These are phyloP conservation scores for Sclerotinia borealis DNA, from an alignment of 2,329 filamentous ascomycete species.

Conservation along the genomic window DNA sequence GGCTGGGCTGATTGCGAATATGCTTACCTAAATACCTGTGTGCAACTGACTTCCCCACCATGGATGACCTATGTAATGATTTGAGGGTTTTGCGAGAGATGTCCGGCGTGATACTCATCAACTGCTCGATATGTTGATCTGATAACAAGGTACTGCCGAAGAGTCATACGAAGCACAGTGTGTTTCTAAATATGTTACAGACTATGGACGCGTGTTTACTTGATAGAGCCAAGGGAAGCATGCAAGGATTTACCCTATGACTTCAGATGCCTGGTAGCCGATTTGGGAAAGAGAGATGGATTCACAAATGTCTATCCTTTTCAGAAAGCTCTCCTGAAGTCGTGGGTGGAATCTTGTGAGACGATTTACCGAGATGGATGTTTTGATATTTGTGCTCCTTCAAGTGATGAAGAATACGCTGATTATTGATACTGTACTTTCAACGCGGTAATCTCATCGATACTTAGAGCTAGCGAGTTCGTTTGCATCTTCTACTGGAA, in stretches of 20 bases:
- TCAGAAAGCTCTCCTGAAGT: neutral
- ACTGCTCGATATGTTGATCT: neutral
- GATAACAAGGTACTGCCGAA: neutral
- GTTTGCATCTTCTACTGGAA: no score
- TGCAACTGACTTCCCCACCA: neutral
- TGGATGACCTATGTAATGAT: neutral
- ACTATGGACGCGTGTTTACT: neutral
- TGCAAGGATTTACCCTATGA: neutral
- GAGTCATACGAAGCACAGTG: neutral
- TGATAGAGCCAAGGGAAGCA: neutral
- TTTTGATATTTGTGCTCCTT: neutral
- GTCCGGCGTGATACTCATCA: accelerated
- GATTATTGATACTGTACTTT: no score
- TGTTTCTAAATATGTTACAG: neutral
- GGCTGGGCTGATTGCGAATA: neutral
- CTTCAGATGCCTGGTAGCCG: neutral
- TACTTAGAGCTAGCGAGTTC: no score
- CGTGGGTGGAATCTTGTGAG: neutral
- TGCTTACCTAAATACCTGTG: neutral
- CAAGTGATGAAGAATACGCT: neutral
- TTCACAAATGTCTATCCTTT: no score
- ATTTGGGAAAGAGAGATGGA: neutral
- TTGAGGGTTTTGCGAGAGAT: neutral
- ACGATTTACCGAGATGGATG: neutral
- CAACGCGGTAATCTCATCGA: no score